Evolutionary conservation across 2,329 filamentous ascomycete species (phyloP).

Genomic region (Pseudogymnoascus sp.): DNA sequence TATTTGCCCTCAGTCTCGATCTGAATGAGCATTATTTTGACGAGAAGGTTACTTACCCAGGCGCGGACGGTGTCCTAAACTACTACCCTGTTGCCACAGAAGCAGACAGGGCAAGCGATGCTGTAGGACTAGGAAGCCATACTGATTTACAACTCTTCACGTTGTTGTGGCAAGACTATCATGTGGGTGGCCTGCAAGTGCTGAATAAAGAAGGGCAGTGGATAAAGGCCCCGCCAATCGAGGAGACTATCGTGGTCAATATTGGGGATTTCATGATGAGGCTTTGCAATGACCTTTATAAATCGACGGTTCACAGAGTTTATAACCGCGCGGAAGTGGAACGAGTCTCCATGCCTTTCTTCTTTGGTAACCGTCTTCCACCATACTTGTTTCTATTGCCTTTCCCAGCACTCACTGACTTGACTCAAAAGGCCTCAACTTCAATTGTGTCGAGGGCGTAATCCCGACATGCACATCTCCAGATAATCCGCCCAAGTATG

Average conservation of each 20-base stretch:
- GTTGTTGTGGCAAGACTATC: constrained; percentile 40
- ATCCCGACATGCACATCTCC: constrained; percentile 41
- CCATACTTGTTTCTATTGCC: not conserved
- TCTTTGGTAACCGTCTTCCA: constrained; percentile 36
- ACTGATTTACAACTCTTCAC: constrained; percentile 44
- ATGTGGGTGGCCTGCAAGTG: constrained; percentile 36
- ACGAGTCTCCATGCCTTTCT: constrained; percentile 50
- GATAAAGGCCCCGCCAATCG: constrained; percentile 38
- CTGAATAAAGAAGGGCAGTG: constrained; percentile 37
- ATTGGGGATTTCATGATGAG: constrained; percentile 47
- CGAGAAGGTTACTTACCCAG: constrained; percentile 44
- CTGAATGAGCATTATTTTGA: constrained; percentile 51
- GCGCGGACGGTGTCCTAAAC: constrained; percentile 36
- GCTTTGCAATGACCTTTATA: constrained; percentile 42
- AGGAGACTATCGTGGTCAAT: constrained; percentile 44
- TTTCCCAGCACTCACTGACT: not conserved
- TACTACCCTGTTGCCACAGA: constrained; percentile 37
- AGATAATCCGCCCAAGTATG: constrained; percentile 41
- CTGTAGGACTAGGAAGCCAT: constrained; percentile 40
- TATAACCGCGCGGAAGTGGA: constrained; percentile 36
- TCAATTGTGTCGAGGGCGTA: constrained; percentile 43
- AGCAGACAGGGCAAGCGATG: constrained; percentile 24
- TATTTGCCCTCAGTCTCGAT: constrained; percentile 48
- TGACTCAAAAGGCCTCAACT: constrained; percentile 37
- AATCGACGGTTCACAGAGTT: constrained; percentile 42